Evolutionary conservation across 164 flowering plant species (phyloP).

Genomic region (Sedum album): DNA sequence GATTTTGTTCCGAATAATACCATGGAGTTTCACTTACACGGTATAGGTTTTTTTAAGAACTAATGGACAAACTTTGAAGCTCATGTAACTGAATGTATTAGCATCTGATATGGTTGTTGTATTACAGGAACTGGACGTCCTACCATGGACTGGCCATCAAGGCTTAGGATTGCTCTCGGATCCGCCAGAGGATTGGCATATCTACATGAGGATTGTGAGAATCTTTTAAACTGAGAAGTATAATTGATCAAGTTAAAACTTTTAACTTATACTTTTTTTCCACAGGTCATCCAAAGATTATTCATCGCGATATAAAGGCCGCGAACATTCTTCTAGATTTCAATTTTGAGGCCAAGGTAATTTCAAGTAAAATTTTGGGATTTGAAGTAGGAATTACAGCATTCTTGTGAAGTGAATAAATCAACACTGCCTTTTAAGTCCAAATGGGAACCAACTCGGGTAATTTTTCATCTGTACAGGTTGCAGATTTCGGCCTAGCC

Average conservation of each 20-base stretch:
- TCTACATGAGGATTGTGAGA: constrained; percentile 93
- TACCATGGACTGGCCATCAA: constrained; percentile 72
- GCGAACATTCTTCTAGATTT: constrained; percentile 85
- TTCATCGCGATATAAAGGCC: constrained; percentile 32
- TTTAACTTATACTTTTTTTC: background rate
- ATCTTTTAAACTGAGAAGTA: background rate
- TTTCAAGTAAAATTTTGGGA: background rate
- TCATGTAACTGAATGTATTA: background rate
- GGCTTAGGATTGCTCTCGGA: constrained; percentile 81
- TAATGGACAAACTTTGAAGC: background rate
- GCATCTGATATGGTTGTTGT: constrained; percentile 2
- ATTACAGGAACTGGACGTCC: constrained; percentile 80
- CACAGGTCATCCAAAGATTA: constrained; percentile 89
- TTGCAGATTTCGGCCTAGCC: constrained; percentile 52
- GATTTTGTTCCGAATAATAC: constrained; percentile 94
- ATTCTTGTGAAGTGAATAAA: too few species aligned
- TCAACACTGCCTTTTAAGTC: background rate
- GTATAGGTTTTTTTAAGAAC: constrained; percentile 23
- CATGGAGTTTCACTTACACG: constrained; percentile 88
- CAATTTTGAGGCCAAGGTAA: constrained; percentile 86
- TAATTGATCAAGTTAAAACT: background rate
- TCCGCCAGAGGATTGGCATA: constrained; percentile 96
- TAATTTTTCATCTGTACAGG: constrained; percentile 14
- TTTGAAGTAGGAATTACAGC: background rate
- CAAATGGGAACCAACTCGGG: background rate